phyloP scores from a whole-genome alignment of 2,329 filamentous ascomycete species.

The Aspergillus quadricinctus region DNA sequence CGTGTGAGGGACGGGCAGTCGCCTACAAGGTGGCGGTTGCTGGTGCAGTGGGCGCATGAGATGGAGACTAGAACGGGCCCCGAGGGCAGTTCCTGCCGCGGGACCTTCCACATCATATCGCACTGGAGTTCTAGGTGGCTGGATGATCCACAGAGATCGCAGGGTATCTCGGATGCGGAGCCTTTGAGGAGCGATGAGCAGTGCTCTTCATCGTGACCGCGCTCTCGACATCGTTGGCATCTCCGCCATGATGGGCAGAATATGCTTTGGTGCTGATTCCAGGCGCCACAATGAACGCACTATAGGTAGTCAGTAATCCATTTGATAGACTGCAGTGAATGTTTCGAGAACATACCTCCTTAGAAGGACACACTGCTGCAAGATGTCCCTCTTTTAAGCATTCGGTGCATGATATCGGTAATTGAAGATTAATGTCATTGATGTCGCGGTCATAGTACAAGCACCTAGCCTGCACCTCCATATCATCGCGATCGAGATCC shows the following conservation, averaged over 20 bases:
- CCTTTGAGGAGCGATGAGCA: constrained; percentile 58
- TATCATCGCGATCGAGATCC: constrained; percentile 36
- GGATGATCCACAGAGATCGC: constrained; percentile 55
- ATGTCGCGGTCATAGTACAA: constrained; percentile 37
- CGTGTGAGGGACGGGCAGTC: constrained; percentile 37
- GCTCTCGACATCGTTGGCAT: constrained; percentile 56
- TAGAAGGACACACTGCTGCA: constrained; percentile 39
- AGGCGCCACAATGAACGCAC: constrained; percentile 42
- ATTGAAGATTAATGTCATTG: constrained; percentile 37
- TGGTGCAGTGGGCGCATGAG: constrained; percentile 42
- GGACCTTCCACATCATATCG: constrained; percentile 53
- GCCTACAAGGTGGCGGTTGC: constrained; percentile 40
- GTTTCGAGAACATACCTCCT: constrained; percentile 31
- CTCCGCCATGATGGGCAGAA: constrained; percentile 39
- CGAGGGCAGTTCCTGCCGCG: constrained; percentile 19
- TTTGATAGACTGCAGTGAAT: background rate
- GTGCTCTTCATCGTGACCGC: constrained; percentile 51
- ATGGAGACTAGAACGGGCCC: constrained; percentile 38
- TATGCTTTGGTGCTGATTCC: constrained; percentile 37
- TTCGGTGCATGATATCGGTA: constrained; percentile 40
- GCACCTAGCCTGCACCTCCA: constrained; percentile 37
- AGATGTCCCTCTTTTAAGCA: constrained; percentile 43
- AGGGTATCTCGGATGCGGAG: constrained; percentile 52
- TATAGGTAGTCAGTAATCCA: constrained; percentile 8
- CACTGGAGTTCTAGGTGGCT: constrained; percentile 60